Conservation (phyloP, 345 rosid species). For the Salix brachista region DNA sequence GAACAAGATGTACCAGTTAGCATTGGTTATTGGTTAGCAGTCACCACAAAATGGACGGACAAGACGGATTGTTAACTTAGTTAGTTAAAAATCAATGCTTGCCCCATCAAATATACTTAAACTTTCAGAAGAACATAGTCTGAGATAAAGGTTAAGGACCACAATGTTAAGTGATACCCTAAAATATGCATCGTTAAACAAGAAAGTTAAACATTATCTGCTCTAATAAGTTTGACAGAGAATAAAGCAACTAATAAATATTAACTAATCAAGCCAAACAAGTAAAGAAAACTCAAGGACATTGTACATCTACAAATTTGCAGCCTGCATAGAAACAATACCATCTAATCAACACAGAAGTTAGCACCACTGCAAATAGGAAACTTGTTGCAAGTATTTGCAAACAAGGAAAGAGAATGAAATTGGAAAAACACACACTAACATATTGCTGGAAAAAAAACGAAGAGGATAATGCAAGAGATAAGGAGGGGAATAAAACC, state of each 20-base stretch:
- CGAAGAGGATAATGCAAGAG: background rate
- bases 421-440: background rate
- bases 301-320: background rate
- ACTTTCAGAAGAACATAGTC: conserved; percentile 19
- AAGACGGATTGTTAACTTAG: conserved; percentile 48
- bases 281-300: conserved; percentile 2
- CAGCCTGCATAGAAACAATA: background rate
- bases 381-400: background rate
- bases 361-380: background rate
- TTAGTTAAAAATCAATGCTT: conserved; percentile 42
- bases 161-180: conserved; percentile 7
- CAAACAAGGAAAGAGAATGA: background rate
- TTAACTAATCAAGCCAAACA: background rate
- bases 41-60: conserved; percentile 52
- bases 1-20: conserved; percentile 94
- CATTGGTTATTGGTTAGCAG: conserved; percentile 68
- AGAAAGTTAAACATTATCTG: background rate
- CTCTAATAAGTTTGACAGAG: conserved; percentile 1
- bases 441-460: background rate
- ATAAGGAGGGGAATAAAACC: background rate
- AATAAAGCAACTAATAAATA: background rate
- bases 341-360: background rate
- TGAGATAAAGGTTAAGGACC: conserved; percentile 18
- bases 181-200: background rate
- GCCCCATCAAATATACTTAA: conserved; percentile 24